These are phyloP conservation scores for Macrophomina phaseolina DNA, from an alignment of 2,329 filamentous ascomycete species.

Conservation along the genomic window DNA sequence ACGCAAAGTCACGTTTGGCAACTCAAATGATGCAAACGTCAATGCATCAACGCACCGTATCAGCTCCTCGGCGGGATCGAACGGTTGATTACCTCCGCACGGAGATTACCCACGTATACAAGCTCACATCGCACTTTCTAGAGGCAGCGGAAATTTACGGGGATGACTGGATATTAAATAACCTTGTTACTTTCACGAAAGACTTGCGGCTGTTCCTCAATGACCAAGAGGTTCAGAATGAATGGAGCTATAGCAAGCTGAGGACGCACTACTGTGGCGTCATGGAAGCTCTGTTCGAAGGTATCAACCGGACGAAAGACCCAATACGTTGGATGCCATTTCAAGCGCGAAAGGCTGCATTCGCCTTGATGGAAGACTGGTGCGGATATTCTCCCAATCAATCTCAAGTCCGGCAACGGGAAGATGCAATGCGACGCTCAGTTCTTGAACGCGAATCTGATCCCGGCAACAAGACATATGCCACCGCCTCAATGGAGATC, in stretches of 20 bases:
- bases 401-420: constrained; percentile 76
- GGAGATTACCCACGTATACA: constrained; percentile 95
- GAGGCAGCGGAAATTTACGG: constrained; percentile 77
- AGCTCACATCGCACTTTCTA: constrained; percentile 88
- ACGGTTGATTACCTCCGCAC: constrained; percentile 87
- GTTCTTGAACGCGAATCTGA: constrained; percentile 79
- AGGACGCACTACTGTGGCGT: constrained; percentile 93
- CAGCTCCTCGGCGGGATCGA: constrained; percentile 78
- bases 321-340: constrained; percentile 96
- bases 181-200: constrained; percentile 86
- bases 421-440: constrained; percentile 86
- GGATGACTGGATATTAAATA: constrained; percentile 89
- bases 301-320: constrained; percentile 83
- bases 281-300: constrained; percentile 90
- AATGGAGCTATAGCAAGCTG: constrained; percentile 92
- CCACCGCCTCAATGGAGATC: constrained; percentile 92
- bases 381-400: constrained; percentile 96
- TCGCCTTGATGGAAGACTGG: constrained; percentile 98
- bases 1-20: constrained; percentile 77
- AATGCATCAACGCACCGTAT: constrained; percentile 80
- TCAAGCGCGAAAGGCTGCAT: constrained; percentile 92
- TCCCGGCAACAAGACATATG: constrained; percentile 74
- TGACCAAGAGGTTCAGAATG: constrained; percentile 91
- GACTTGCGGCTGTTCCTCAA: constrained; percentile 94
- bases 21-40: constrained; percentile 36